phyloP scores from a whole-genome alignment of 805 yeast genomes.

The Lipomyces anomalus region DNA sequence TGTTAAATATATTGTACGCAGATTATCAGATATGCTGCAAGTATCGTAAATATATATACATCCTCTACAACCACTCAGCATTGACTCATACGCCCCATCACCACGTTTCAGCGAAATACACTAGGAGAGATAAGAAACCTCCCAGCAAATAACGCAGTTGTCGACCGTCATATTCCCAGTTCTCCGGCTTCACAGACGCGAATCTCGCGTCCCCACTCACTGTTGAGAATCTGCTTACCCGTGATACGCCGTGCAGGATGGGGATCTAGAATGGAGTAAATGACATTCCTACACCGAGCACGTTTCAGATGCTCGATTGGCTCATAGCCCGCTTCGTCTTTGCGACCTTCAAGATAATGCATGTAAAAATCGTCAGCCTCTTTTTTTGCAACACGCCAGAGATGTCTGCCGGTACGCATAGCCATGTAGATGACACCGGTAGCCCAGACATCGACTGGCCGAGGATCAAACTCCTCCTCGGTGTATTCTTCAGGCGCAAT shows the following conservation, averaged over 20 bases:
- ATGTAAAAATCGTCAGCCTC: slow-evolving; percentile 74
- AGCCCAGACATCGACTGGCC: slow-evolving; percentile 85
- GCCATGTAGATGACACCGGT: slow-evolving; percentile 71
- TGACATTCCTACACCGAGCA: slow-evolving; percentile 85
- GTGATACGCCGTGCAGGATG: slow-evolving; percentile 81
- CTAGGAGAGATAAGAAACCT: no score
- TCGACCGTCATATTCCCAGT: slow-evolving; percentile 24
- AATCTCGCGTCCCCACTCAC: slow-evolving; percentile 95
- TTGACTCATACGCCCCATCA: no score
- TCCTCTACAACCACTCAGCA: no score
- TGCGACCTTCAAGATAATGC: slow-evolving; percentile 70
- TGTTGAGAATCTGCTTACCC: slow-evolving; percentile 78
- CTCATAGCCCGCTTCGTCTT: slow-evolving; percentile 78
- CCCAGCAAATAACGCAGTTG: no score
- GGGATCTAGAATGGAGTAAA: slow-evolving; percentile 90
- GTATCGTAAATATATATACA: no score
- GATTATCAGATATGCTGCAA: no score
- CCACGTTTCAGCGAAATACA: no score
- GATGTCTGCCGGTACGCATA: slow-evolving; percentile 85
- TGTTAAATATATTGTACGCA: no score
- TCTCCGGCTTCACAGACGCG: slow-evolving; percentile 69
- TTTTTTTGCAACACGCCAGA: slow-evolving; percentile 77
- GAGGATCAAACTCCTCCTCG: slow-evolving; percentile 59
- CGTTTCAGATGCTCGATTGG: slow-evolving; percentile 83
- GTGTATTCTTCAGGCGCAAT: slow-evolving; percentile 85